phyloP scores from a whole-genome alignment of 345 rosid genomes.

The Carallia brachiata region DNA sequence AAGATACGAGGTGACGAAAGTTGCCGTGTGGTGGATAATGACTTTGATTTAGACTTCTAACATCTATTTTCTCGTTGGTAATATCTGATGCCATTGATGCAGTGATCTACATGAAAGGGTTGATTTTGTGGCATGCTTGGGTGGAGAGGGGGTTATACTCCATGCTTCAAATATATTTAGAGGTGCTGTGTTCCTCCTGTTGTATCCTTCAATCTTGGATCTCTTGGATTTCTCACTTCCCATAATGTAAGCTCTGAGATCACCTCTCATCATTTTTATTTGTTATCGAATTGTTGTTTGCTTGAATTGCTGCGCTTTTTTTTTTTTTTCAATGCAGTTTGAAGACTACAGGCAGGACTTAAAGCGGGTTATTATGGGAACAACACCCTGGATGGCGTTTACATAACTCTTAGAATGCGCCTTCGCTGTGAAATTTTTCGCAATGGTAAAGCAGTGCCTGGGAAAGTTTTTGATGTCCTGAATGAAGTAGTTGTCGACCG shows the following conservation, averaged over 20 bases:
- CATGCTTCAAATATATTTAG: slow-evolving; percentile 95
- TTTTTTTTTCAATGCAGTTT: slow-evolving; percentile 46
- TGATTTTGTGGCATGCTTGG: slow-evolving; percentile 96
- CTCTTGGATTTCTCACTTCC: slow-evolving; percentile 96
- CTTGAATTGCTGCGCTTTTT: slow-evolving; percentile 11
- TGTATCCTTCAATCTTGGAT: slow-evolving; percentile 93
- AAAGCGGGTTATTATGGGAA: slow-evolving; percentile 86
- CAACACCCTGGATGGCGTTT: slow-evolving; percentile 78
- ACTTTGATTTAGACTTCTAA: slow-evolving; percentile 4
- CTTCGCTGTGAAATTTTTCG: slow-evolving; percentile 86
- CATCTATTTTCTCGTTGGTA: slow-evolving; percentile 10
- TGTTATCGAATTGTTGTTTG: slow-evolving; percentile 10
- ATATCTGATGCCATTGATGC: slow-evolving; percentile 22
- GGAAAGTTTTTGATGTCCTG: slow-evolving; percentile 90
- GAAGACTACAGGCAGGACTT: slow-evolving; percentile 80
- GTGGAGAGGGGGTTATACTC: slow-evolving; percentile 96
- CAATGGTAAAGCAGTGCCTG: slow-evolving; percentile 84
- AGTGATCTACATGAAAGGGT: slow-evolving; percentile 98
- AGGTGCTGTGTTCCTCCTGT: slow-evolving; percentile 91
- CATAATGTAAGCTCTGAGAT: slow-evolving; percentile 58
- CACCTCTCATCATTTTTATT: slow-evolving; percentile 1
- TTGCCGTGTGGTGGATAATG: slow-evolving; percentile 2
- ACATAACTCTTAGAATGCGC: slow-evolving; percentile 96
- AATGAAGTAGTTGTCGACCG: slow-evolving; percentile 94
- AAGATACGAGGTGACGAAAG: slow-evolving; percentile 76